Base-by-base conservation (phyloP, 345 rosid genomes). In the Schrenkiella parvula region DNA sequence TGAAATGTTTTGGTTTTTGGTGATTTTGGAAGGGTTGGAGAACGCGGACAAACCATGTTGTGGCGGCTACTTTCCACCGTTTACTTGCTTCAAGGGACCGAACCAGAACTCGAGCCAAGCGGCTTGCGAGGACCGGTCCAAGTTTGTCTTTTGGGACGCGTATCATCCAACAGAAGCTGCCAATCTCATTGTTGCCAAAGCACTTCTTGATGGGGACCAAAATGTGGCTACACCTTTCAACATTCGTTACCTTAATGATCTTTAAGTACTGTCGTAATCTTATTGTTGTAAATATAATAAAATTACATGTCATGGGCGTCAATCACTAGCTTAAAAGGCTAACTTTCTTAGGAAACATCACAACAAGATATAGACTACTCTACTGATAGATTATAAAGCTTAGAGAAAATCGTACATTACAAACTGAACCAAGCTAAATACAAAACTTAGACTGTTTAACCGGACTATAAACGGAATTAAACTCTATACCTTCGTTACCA, bases 91-190 rank as follows among this genome's bases (percentile, higher is more conserved):
- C 10, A 74, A 67, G 38, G 73, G 72, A 19, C 48, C 31, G 0
- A 62, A 68, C 52, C 41, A 37, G 15, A 82, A 81, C 9, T 68
- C 38, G 6, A 28, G 84, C 37, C 50, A 70, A 65, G 68, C 43
- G 0, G 76, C 73, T 26, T 85, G 89, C 17, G 64, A 75, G 0
- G 84, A 86, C 59, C 71, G 86, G 56, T 81, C 86, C 4, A 85
- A 85, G 79, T 86, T 79, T 43, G 82, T 86, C 59, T 78, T 82
- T 66, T 86, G 91, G 90, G 93, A 88, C 52, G 86, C 91, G 0
- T 85, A 80, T 71, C 91, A 83, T 12, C 92, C 86, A 35, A 80
- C 85, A 8, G 87, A 84, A 73, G 87, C 91, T 19, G 81, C 88
- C 3, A 85, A 89, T 78, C 23, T 72, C 28, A 74, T 84, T 52